Evolutionary conservation across 305 asterid species (phyloP).

Genomic region (Nicotiana rustica): DNA sequence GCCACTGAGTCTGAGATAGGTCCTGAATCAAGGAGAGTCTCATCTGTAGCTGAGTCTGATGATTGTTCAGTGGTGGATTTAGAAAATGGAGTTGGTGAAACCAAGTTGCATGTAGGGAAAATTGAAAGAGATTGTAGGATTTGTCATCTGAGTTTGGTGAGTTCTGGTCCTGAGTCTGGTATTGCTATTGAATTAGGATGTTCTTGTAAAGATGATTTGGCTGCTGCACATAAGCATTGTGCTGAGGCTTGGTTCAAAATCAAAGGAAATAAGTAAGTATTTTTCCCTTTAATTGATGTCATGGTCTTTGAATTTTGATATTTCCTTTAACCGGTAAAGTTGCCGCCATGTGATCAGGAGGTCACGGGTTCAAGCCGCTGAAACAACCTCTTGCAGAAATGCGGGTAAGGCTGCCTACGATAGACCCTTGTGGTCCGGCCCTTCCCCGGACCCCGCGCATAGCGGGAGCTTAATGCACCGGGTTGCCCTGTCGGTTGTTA

Average conservation of each 20-base stretch:
- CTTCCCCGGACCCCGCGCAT: no score
- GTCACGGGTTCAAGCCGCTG: no score
- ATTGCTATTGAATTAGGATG: slow-evolving; percentile 85
- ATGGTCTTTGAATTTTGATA: background rate
- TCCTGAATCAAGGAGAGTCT: slow-evolving; percentile 43
- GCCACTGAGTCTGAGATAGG: slow-evolving; percentile 45
- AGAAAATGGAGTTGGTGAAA: slow-evolving; percentile 47
- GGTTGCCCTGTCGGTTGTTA: no score
- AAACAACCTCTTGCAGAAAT: no score
- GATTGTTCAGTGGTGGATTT: slow-evolving; percentile 58
- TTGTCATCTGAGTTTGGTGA: slow-evolving; percentile 81
- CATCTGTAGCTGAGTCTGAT: slow-evolving; percentile 49
- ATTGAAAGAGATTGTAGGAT: slow-evolving; percentile 82
- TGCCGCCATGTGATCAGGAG: no score
- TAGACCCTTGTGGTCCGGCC: no score
- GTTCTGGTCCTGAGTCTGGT: slow-evolving; percentile 64
- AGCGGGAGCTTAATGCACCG: no score
- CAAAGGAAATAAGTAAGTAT: slow-evolving; percentile 88
- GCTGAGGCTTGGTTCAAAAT: slow-evolving; percentile 97
- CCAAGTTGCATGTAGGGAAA: slow-evolving; percentile 47
- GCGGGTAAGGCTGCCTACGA: no score
- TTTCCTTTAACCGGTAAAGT: no score
- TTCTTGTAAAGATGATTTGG: slow-evolving; percentile 86
- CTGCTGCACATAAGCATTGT: slow-evolving; percentile 88
- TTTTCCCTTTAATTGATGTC: background rate